Base-by-base conservation (phyloP, 2,329 filamentous ascomycete genomes). In the Elsinoe necatrix region DNA sequence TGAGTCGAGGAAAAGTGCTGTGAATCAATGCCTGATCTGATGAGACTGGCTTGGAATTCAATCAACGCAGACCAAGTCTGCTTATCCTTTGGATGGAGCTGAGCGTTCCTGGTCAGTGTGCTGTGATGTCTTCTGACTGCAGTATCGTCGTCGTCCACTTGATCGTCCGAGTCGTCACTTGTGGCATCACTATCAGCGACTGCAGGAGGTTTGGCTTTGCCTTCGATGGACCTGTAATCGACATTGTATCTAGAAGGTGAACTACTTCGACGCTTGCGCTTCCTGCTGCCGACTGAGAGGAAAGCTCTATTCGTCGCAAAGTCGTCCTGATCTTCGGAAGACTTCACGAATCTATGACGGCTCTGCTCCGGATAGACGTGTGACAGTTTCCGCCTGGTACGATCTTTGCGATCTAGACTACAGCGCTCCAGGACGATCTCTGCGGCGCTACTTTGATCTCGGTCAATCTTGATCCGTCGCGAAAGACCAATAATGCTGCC, bases 51-150 rank as follows among this genome's bases (percentile, higher is more conserved):
- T 71, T 97, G 92, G 59, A 95, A 83, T 6, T 83, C 73, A 45
- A 92, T 85, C n/a, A 96, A 76, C 35, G 81, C 77, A 14, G 95
- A 69, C 92, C 92, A 97, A 16, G 82, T 77, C 41, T 83, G 73
- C 18, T 87, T 75, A 64, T 95, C 80, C 4, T 77, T 69, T 0
- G 90, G 88, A 20, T 81, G 69, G 1, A 85, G 75, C 56, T 85
- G 83, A 31, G 89, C 82, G 27, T 69, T 77, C 11, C 78, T 80
- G 2, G 79, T 81, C 6, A 96, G 74, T 54, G 83, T 74, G 0
- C 85, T 75, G 12, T 82, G 82, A 57, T 72, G 79, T 65, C 77
- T 72, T 43, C 75, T 80, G 51, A 65, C 60, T 23, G 58, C 29
- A 51, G 43, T 20, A 39, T 12, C 18, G 54, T 29, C 21, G 7